Evolutionary conservation across 345 rosid species (phyloP), one percentile per base, ranked within the genome.

Genomic region (Salix udensis): DNA sequence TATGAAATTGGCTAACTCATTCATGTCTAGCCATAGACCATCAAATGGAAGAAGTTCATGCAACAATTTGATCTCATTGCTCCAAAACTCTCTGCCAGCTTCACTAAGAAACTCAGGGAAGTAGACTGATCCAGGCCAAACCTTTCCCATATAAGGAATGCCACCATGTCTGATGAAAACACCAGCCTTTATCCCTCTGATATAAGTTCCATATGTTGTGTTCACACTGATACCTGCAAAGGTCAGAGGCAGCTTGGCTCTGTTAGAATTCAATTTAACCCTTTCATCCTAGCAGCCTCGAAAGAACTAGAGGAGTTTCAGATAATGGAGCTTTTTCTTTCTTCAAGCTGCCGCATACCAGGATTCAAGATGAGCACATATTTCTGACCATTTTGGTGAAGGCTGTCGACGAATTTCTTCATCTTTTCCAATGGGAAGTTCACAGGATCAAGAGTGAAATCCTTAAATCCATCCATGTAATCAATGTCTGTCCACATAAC

Each of bases 301-400:
- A 12, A 24, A 62, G 10, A 62, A 28, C 16, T 24, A 12, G 34
- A 64, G 34, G 67, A 64, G 19, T 64, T 64, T 64, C 18, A 12
- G 34, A 34, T 30, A 26, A 64, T 26, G 15, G 37, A 26, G 13
- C 28, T 24, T 24, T 1, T 31, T 10, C 23, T 39, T 23, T 26
- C 31, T 19, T 42, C 7, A 19, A 28, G 2, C 2, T 8, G 2
- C 3, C 7, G 9, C 19, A 1, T 86, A 89, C 97, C 97, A 1
- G 97, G 94, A 85, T 92, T 93, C 40, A 90, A 55, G 42, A 92
- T 90, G 58, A 84, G 61, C 7, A 90, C 85, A 66, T 85, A 92
- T 72, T 84, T 90, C 82, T 90, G 93, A 73, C 88, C 90, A 65
- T 70, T 89, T 65, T 74, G 74, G 74, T 92, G 97, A 82, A 92